phyloP scores from a whole-genome alignment of 164 flowering plant species.

The Aristolochia contorta region DNA sequence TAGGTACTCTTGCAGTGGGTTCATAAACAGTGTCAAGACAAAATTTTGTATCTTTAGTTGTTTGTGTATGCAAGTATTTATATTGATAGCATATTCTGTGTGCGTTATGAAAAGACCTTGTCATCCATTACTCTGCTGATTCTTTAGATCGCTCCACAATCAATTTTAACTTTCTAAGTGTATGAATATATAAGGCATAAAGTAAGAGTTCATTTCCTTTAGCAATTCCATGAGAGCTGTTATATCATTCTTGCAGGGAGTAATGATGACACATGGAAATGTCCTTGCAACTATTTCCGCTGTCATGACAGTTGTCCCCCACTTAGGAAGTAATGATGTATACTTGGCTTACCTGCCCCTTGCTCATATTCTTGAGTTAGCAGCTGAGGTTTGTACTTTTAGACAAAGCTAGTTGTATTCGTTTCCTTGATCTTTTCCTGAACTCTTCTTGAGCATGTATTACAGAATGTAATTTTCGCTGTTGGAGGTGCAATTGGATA shows the following conservation, averaged over 20 bases:
- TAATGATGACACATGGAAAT: conserved; percentile 96
- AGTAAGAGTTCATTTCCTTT: no score
- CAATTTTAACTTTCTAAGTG: no score
- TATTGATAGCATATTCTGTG: no score
- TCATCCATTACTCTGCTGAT: no score
- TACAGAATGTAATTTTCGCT: conserved; percentile 56
- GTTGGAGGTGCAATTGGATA: conserved; percentile 87
- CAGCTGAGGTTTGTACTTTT: conserved; percentile 71
- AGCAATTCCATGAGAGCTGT: not conserved
- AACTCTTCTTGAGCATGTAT: conserved; percentile 3
- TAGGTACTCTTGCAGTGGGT: no score
- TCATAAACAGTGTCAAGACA: no score
- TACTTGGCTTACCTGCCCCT: conserved; percentile 88
- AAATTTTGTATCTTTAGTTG: no score
- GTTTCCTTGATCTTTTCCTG: not conserved
- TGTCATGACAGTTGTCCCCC: conserved; percentile 84
- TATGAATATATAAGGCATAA: no score
- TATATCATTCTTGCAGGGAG: conserved; percentile 52
- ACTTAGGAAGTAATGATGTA: conserved; percentile 53
- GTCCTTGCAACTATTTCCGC: conserved; percentile 76
- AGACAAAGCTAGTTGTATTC: not conserved
- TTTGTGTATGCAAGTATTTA: no score
- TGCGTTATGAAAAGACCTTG: no score
- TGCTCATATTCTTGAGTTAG: conserved; percentile 94
- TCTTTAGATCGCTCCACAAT: no score